Base-by-base conservation (phyloP, 345 rosid species). In the Kandelia obovata region DNA sequence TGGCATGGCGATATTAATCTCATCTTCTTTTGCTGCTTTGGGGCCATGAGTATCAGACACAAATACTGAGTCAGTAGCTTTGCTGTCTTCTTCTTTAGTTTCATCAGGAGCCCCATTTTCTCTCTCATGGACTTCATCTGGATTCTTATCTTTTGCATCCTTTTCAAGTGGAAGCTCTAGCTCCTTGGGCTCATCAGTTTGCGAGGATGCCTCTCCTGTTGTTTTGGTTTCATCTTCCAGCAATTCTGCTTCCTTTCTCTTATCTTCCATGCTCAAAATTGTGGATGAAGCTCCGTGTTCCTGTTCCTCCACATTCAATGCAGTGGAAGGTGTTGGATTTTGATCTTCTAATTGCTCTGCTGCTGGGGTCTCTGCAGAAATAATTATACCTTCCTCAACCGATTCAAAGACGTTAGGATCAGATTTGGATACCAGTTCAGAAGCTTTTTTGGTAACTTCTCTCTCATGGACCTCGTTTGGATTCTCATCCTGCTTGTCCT, bases 271-370 rank as follows among this genome's bases (percentile, higher is more conserved):
- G 69, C 65, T 65, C 32, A 31, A 65, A 26, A 26, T 46, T 25
- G 27, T 26, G 21, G 62, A 58, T 73, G 62, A 47, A 47, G 19
- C 61, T 60, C 28, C 60, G 21, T n/a, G 67, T 17, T 60, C 32
- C 55, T 73, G 66, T 53, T 66, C 49, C 28, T 13, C 56, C 13
- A 61, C 68, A 58, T 55, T 56, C 43, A 61, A 56, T 69, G 61
- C 79, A 23, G 25, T 35, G 53, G 77, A 57, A 16, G 73, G 51
- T 58, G 21, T 66, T 19, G 71, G 73, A 28, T 73, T 67, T 70
- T 43, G 66, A 75, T 62, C 79, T 72, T 77, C 68, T 62, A 71
- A 64, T 61, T 59, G 73, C 67, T 76, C 77, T 35, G 68, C 66
- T 64, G 79, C 64, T 47, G 71, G 61, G 69, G 49, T 10, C 49